Evolutionary conservation across 768 basidiomycete genomes (phyloP), one percentile per base, ranked within the genome.

Genomic region (Rhizopogon vulgaris): DNA sequence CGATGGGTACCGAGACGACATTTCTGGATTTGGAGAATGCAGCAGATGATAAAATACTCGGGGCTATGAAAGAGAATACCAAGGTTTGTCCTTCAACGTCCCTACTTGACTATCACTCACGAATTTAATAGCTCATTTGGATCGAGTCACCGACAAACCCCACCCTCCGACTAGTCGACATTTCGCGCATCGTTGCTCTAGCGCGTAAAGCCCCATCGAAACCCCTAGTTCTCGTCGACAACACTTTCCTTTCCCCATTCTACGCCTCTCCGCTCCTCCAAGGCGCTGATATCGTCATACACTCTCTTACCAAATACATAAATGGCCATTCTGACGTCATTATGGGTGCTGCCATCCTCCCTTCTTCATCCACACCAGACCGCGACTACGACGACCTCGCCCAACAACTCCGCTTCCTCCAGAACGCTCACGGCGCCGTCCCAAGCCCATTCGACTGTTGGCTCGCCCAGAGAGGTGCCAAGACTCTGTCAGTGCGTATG

Each of bases 91-190:
- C 47, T 43, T 41, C 32, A 2, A 11, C 28, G 6, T 25, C 11
- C 10, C n/a, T 37, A 11, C 4, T 15, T 1, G 3, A 6, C 11
- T 6, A 22, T 3, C 18, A 58, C 10, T 51, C 38, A 56, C 27
- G 22, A 22, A 18, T 36, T 15, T 24, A 18, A 6, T 55, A 95
- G 90, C 74, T 96, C 9, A 79, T 99, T 51, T 97, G 94, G 93
- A 83, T 96, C 58, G 95, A 99, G 69, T 77, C 90, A 0, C 95
- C 94, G 0, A 98, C 95, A 3, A 98, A 97, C 72, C 95, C 95
- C 0, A 91, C 91, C 1, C 83, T 98, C 9, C 83, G 89, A 15
- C 71, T 97, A 36, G 83, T 94, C 37, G 87, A 92, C 61, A 84
- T 98, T 63, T 68, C 75, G 1, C 79, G 82, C 49, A 80, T 98